Evolutionary conservation across 176 grass and related monocot genomes (phyloP), one percentile per base, ranked within the genome.

Genomic region (Oryza rufipogon): DNA sequence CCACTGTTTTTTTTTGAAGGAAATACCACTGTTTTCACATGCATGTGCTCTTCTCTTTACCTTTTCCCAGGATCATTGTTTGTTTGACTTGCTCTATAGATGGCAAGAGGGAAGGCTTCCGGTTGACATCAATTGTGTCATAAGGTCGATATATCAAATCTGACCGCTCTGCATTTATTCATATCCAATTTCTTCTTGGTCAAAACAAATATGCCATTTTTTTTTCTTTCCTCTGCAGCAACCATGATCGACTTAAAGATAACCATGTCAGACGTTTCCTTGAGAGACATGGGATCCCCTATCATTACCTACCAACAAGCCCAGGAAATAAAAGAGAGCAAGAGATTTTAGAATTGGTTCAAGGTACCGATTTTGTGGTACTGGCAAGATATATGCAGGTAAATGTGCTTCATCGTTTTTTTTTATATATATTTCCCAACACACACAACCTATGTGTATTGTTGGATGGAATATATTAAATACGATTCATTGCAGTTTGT

Each of bases 341-440:
- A 80, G 95, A 95, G 36, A 98, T 98, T 51, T 65, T 98, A 42
- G 85, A 88, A 22, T 85, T 98, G 85, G 84, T 93, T 86, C 68
- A 91, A 58, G 73, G 78, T 64, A 95, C 96, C 44, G 85, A 98
- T 93, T 98, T 98, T 91, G 80, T 90, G 17, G 93, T 98, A 11
- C 87, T 98, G 41, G 96, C 96, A 74, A 95, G 96, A 92, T 98
- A 98, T 74, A 98, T 98, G 96, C 92, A 98, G 96, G 96, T 98
- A 91, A 65, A 11, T 22, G 52, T 71, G 7, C 23, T 74, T 58
- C 30, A 15, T 36, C 9, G 11, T 0, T 30, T 16, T 60, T 60
- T 77, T 36, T 47, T n/a, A 28, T 28, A 28, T 34, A 1, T 85
- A 17, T 52, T 6, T 51, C 6, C 7, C 6, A 22, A 60, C 56